Evolutionary conservation across 169 alveolate genomes (phyloP).

Genomic region (Cyclospora cayetanensis): DNA sequence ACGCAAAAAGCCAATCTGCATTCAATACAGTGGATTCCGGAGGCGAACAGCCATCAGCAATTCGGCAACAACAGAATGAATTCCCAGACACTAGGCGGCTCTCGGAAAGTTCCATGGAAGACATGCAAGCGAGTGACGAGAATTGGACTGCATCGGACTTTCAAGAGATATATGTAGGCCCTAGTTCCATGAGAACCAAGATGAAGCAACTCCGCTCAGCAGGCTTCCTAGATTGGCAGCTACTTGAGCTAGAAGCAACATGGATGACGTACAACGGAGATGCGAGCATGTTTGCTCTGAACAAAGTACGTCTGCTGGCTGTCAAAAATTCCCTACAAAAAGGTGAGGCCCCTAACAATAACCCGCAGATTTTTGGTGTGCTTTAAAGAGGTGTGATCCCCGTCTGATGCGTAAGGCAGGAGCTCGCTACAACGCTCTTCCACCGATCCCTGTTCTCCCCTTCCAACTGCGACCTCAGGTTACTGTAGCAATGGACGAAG

Average conservation of each 20-base stretch:
- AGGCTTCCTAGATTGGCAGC: conserved; percentile 59
- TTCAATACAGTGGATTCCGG: no score
- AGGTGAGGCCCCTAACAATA: no score
- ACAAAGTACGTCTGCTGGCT: conserved; percentile 24
- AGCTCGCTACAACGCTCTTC: no score
- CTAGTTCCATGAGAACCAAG: conserved; percentile 11
- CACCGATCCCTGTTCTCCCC: no score
- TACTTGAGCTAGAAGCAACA: background rate
- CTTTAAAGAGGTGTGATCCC: no score
- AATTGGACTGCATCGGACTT: conserved; percentile 59
- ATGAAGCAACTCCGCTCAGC: background rate
- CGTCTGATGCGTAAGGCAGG: no score
- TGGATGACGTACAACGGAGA: conserved; percentile 69
- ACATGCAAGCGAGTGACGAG: background rate
- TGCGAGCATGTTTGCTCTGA: conserved; percentile 56
- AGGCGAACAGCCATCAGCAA: background rate
- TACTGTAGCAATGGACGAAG: background rate
- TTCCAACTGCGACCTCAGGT: no score
- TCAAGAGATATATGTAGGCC: conserved; percentile 42
- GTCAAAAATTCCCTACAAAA: no score
- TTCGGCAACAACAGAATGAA: background rate
- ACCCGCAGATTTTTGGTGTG: no score
- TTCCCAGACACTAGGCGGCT: conserved; percentile 5
- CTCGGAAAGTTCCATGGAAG: background rate
- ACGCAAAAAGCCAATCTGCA: background rate